Evolutionary conservation across 169 alveolate species (phyloP), one percentile per base, ranked within the genome.

Genomic region (Plasmodium blacklocki): DNA sequence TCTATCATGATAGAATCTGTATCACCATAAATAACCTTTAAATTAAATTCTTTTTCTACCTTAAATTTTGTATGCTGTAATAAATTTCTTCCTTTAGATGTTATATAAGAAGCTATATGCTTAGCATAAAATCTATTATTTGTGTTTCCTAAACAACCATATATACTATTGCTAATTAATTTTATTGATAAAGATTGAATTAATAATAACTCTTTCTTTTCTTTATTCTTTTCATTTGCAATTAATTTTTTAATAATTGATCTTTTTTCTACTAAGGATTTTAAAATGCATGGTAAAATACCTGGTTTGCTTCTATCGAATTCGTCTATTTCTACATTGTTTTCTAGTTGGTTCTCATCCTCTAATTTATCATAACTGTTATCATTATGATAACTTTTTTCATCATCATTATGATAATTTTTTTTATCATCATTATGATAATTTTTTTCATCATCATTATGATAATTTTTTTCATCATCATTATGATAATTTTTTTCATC

Each of bases 1-100:
- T 97, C 96, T 54, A 99, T 98, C 99, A 99, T 98, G 71, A 99
- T 96, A n/a, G 99, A 98, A 90, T 99, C 99, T 18, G 99, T 99
- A 91, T 99, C 99, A n/a, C 99, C 99, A 90, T 99, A 99, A 14
- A 99, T 96, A 15, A 99, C 99, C 18, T 96, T 96, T 60, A 97
- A 96, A 60, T 96, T 94, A 23, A 96, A 94, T 54, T 94, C 96
- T 5, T 93, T 94, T 78, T 97, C 99, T 11, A 98, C 99, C 72
- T 97, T 97, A 21, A 93, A 96, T 64, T 97, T 97, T 0, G 99
- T 97, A 49, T 94, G 94, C 67, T 94, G 95, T 32, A 96, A 88
- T 49, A 94, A 74, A 73, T 64, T 86, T 49, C 96, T 73, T 7
- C 97, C 97, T 63, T 97, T 97, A 72, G 93, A 95, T 18, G 99